These are phyloP conservation scores for Saposhnikovia divaricata DNA, from an alignment of 129 eudicot species.

Conservation along the genomic window DNA sequence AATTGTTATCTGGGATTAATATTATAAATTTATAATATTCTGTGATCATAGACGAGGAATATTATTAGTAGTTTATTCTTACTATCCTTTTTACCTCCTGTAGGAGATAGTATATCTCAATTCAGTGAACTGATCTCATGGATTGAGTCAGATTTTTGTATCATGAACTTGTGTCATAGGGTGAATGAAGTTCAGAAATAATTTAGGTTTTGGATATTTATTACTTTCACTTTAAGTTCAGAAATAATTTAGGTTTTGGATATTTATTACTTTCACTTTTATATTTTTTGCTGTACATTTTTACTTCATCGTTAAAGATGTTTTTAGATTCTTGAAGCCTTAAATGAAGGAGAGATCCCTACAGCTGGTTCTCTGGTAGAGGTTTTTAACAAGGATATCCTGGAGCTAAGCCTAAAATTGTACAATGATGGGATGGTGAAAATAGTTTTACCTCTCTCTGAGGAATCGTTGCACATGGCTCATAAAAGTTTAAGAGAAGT, in stretches of 20 bases:
- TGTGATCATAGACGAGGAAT: not conserved
- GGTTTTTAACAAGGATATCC: constrained; percentile 80
- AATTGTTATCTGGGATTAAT: not conserved
- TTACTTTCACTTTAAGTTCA: not conserved
- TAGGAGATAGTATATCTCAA: not conserved
- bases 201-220: not conserved
- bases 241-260: not conserved
- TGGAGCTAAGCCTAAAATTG: constrained; percentile 68
- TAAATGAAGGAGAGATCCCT: constrained; percentile 97
- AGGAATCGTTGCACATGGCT: constrained; percentile 37
- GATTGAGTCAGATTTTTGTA: not conserved
- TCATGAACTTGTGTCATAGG: not conserved
- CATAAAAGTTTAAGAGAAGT: constrained; percentile 52
- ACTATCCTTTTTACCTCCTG: not conserved
- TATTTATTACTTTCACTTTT: not conserved
- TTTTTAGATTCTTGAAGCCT: constrained; percentile 77
- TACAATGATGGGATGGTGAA: constrained; percentile 58
- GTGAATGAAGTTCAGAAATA: not conserved
- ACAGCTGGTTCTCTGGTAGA: constrained; percentile 97
- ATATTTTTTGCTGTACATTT: constrained; percentile 6
- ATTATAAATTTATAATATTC: not conserved
- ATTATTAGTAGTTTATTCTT: not conserved
- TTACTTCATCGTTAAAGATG: not conserved
- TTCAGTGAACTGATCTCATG: not conserved
- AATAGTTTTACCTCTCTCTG: constrained; percentile 50